A percentile compares a stretch with the other conserved stretches of the same genome.
phyloP scores from a whole-genome alignment of 2,329 filamentous ascomycete genomes.

The Aureobasidium lini region DNA sequence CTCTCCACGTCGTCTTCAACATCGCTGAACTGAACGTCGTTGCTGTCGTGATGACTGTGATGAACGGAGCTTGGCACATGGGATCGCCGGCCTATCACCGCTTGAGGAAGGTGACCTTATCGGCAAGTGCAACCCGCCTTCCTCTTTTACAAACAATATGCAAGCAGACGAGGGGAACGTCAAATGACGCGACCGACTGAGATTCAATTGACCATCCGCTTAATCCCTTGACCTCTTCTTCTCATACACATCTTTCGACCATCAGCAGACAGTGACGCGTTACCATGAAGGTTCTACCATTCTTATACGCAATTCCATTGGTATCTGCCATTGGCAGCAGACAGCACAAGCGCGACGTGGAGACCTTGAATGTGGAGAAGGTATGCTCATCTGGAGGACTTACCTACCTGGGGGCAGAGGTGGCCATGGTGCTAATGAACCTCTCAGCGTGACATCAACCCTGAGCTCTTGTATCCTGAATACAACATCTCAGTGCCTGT shows the following conservation, averaged over 20 bases:
- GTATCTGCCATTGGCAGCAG: not conserved
- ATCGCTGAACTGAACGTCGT: too few relatives aligned
- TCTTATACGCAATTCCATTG: constrained; percentile 6
- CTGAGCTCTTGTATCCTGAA: constrained; percentile 36
- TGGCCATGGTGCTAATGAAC: not conserved
- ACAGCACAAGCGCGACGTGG: not conserved
- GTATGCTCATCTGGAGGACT: not conserved
- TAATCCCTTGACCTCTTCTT: not conserved
- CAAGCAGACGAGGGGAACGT: not conserved
- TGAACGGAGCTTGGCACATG: not conserved
- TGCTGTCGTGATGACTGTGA: too few relatives aligned
- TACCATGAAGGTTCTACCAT: constrained; percentile 5
- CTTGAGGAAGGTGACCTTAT: not conserved
- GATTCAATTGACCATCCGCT: not conserved
- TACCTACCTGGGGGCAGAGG: too few relatives aligned
- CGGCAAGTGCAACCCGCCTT: not conserved
- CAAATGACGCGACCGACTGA: not conserved
- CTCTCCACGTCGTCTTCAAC: too few relatives aligned
- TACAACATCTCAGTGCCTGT: constrained; percentile 52
- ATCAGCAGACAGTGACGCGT: not conserved
- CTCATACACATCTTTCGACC: not conserved
- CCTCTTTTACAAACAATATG: not conserved
- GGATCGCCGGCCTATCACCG: not conserved
- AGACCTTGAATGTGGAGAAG: not conserved
- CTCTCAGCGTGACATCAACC: constrained; percentile 25